Evolutionary conservation across 495 filamentous ascomycete genomes (phyloP), one percentile per base, ranked within the genome.

Genomic region (Penicillium dipodomyicola): DNA sequence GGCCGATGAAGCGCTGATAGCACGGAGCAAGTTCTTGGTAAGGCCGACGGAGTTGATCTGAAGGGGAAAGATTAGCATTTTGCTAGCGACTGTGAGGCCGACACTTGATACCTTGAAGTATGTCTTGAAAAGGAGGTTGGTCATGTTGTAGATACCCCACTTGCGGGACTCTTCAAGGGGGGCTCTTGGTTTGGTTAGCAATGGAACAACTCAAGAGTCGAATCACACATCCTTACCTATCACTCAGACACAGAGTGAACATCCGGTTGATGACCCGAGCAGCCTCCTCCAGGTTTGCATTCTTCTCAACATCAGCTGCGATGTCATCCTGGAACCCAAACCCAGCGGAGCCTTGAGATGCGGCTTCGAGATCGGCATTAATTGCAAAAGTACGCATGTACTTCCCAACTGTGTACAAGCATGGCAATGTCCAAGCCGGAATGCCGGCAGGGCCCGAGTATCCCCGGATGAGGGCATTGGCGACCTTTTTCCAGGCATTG

Each of bases 91-190:
- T 14, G 17, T 17, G 32, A 22, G 1, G n/a, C 7, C 2, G 10
- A 10, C 6, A 22, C 7, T 45, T 49, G 63, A 43, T 70, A 80
- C 82, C 76, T 90, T 95, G 82, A 97, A 98, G 67, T 97, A 96
- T 6, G 91, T 97, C 72, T 97, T 97, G 82, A 98, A 97, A 9
- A 96, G 75, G 1, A 97, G 82, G 63, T 96, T 97, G 56, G 89
- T 89, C 39, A 87, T 91, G 69, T 92, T 88, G 74, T 97, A 98
- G 41, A 93, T 84, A 0, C 90, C 95, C 95, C 95, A 97, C 81
- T 97, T 98, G 7, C 95, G 83, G 0, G 93, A 96, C 43, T 94
- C 87, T 66, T 93, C 87, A 23, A 96, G 75, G 7, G 90, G 83
- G 17, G 91, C 87, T 57, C 93, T 97, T 71, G 49, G 17, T 65